Base-by-base conservation (phyloP, 116 monocot genomes). In the Cymodocea nodosa region DNA sequence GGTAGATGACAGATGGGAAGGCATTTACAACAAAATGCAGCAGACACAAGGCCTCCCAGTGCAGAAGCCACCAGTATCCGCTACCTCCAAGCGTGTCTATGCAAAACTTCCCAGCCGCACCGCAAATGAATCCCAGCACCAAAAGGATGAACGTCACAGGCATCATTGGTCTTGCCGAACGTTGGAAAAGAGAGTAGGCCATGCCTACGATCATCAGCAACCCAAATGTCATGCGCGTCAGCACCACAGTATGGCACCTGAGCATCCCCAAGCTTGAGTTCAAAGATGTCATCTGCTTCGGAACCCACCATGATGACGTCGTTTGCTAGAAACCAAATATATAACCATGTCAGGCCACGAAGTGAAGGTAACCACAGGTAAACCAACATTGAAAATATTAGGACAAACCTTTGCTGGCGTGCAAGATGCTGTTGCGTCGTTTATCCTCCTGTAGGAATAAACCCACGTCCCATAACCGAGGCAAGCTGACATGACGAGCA, bases 281-380 rank as follows among this genome's bases (percentile, higher is more conserved):
- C 71, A 98, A 75, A 54, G 91, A 78, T 52, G 83, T 19, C 71
- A 88, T 37, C 65, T 53, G 84, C 37, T 85, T 91, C 51, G 97
- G 92, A 50, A 89, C 56, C 97, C 97, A 98, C 92, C 92, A 92
- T 50, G 85, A 92, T 50, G 85, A 76, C 53, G 68, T 98, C 6
- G 81, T 60, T 56, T 75, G 88, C 97, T 92, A 73, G 20, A 68
- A 65, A 68, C 25, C n/a, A 44, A 56, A 51, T 49, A 34, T 35
- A 39, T n/a, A 18, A n/a, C 16, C 14, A 30, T 34, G 20, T 12
- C 2, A 11, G 6, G 68, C 35, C 18, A 55, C 5, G 17, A 17
- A 68, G 35, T 20, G 3, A 15, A 54, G 36, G 13, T 10, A 68
- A n/a, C 34, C 4, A 67, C 24, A 22, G 9, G 1, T 11, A 17